Base-by-base conservation (phyloP, 352 stramenopile species). In the Pythium plurisporium region DNA sequence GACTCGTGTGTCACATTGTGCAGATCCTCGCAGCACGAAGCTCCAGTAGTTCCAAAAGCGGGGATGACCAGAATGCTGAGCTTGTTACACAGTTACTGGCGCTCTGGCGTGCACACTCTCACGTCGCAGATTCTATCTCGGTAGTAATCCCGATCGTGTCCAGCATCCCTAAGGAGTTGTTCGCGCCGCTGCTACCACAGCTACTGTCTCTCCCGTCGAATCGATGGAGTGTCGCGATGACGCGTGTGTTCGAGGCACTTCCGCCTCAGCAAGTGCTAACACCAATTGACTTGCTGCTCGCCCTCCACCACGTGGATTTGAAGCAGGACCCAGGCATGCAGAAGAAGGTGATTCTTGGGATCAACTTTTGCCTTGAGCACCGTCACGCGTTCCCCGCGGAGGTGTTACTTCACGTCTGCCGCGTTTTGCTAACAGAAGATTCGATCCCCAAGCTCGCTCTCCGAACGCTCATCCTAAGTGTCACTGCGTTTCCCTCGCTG, bases 331-430 rank as follows among this genome's bases (percentile, higher is more conserved):
- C 70, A 33, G 70, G 44, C 17, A 80, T 89, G 70, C 82, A 93
- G 64, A 91, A 93, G 64, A 82, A 82, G 38, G 77, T 85, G 27
- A 88, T 91, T 55, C 63, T 60, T 23, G 82, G 80, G 9, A 91
- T 93, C 45, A 89, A 89, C 50, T 79, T 89, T 45, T 93, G 82
- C 45, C 69, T 91, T 38, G 79, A 89, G 59, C 74, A 93, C 67
- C 79, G 79, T 23, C 80, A 89, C 43, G 82, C 79, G 41, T 93
- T 93, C 56, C 80, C 82, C 12, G 74, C 79, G 10, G 82, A 92
- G 31, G 79, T 90, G 19, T 65, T 92, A 45, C 69, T 83, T 26
- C 70, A 86, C 56, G 77, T 93, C 3, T 88, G 77, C 23, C 70
- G 72, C 20, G 75, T 86, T 37, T 59, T 93, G 30, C 66, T 93